Percentiles rank a stretch among this genome's conserved stretches.
phyloP scores from a whole-genome alignment of 2,329 filamentous ascomycete species.

The Fusarium sp. region DNA sequence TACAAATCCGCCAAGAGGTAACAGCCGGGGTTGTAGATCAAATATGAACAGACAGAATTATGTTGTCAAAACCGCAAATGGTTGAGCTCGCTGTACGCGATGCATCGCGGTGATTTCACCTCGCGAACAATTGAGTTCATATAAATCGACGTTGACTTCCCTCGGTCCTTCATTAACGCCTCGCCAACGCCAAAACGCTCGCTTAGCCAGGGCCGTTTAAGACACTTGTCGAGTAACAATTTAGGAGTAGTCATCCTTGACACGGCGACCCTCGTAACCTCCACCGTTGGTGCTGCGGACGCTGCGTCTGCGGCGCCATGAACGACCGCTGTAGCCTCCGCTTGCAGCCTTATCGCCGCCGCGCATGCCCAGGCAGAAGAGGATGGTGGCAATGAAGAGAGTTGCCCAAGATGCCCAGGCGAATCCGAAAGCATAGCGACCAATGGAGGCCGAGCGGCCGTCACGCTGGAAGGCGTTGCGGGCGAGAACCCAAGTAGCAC shows the following conservation, averaged over 20 bases:
- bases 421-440: conserved; percentile 79
- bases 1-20: conserved; percentile 9
- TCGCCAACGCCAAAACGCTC: conserved; percentile 1
- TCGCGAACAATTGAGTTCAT: not conserved
- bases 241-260: conserved; percentile 79
- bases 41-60: conserved; percentile 27
- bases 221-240: conserved; percentile 8
- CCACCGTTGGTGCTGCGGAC: conserved; percentile 55
- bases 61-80: not conserved
- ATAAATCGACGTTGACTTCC: not conserved
- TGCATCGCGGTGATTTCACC: not conserved
- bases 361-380: conserved; percentile 75
- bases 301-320: conserved; percentile 52
- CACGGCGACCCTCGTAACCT: conserved; percentile 63
- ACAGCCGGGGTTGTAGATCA: not conserved
- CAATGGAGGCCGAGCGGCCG: conserved; percentile 71
- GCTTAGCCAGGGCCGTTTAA: not conserved
- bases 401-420: conserved; percentile 79
- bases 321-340: conserved; percentile 50
- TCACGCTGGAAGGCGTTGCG: conserved; percentile 73
- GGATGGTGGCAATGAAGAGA: conserved; percentile 73
- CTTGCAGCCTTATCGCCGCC: conserved; percentile 59
- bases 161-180: not conserved
- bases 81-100: not conserved
- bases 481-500: conserved; percentile 74